Evolutionary conservation across 2,329 filamentous ascomycete species (phyloP).

Genomic region (Dichotomopilus funicola): DNA sequence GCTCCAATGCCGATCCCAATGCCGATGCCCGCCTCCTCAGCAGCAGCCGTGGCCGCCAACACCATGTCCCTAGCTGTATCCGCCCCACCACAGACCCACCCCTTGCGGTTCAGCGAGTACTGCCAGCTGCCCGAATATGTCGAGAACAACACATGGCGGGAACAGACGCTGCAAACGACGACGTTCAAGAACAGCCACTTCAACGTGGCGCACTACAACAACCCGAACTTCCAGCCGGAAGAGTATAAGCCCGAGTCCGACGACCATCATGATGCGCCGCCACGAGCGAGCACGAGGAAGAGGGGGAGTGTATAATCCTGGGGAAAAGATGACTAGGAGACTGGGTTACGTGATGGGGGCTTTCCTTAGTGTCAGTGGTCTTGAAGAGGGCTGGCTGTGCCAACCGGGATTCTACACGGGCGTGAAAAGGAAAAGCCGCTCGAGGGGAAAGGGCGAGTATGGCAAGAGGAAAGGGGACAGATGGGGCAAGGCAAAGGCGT

Average conservation of each 20-base stretch:
- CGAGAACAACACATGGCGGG: conserved; percentile 34
- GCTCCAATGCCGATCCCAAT: conserved; percentile 10
- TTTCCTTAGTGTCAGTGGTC: background rate
- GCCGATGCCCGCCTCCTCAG: conserved; percentile 13
- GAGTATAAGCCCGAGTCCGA: conserved; percentile 40
- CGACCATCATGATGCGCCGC: conserved; percentile 26
- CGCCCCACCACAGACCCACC: conserved; percentile 25
- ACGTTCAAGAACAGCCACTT: conserved; percentile 62
- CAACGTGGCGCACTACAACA: conserved; percentile 61
- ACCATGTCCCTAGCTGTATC: conserved; percentile 1
- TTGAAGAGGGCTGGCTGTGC: conserved; percentile 18
- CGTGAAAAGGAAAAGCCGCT: background rate
- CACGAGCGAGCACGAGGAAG: conserved; percentile 17
- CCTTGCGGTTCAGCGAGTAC: conserved; percentile 50
- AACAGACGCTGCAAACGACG: conserved; percentile 47
- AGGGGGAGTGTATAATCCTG: conserved; percentile 19
- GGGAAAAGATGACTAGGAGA: too few species aligned
- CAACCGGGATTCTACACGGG: conserved; percentile 4
- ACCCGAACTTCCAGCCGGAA: conserved; percentile 54
- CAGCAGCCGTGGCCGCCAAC: conserved; percentile 14
- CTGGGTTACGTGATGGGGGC: too few species aligned
- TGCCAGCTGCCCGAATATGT: conserved; percentile 36
- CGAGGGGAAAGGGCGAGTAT: conserved; percentile 9
- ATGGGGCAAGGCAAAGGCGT: too few species aligned
- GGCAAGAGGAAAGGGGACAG: background rate